phyloP scores from a whole-genome alignment of 805 yeast species.

The Zygoascus flipseniorum region DNA sequence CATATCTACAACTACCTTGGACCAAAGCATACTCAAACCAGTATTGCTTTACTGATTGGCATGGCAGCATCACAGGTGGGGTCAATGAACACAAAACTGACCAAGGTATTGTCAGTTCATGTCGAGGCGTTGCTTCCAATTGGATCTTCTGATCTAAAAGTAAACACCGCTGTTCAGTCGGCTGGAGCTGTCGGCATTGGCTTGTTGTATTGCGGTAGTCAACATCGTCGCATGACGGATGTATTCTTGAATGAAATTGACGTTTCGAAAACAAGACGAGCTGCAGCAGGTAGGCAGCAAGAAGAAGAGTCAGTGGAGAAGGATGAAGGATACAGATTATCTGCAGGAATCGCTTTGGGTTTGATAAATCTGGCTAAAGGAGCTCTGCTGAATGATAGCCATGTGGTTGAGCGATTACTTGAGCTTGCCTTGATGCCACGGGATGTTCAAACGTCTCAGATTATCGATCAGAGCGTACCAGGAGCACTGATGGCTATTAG shows the following conservation, averaged over 20 bases:
- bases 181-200: constrained; percentile 93
- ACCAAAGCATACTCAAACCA: constrained; percentile 75
- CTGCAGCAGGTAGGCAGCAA: neutral
- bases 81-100: constrained; percentile 74
- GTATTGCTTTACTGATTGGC: constrained; percentile 82
- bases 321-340: constrained; percentile 67
- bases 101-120: constrained; percentile 88
- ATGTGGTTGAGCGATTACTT: constrained; percentile 51
- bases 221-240: constrained; percentile 81
- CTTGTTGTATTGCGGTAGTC: constrained; percentile 64
- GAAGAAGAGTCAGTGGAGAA: constrained; percentile 6
- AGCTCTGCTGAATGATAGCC: constrained; percentile 52
- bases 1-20: constrained; percentile 89
- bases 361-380: constrained; percentile 76
- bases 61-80: constrained; percentile 85
- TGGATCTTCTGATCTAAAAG: constrained; percentile 86
- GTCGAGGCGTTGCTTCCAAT: constrained; percentile 84
- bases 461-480: constrained; percentile 49
- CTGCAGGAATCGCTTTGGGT: constrained; percentile 87
- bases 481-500: constrained; percentile 75
- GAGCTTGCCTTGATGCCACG: constrained; percentile 44
- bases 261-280: neutral
- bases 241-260: constrained; percentile 59
- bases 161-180: constrained; percentile 72
- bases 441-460: constrained; percentile 53